Evolutionary conservation across 306 rosid species (phyloP).

Genomic region (Prunus mira): DNA sequence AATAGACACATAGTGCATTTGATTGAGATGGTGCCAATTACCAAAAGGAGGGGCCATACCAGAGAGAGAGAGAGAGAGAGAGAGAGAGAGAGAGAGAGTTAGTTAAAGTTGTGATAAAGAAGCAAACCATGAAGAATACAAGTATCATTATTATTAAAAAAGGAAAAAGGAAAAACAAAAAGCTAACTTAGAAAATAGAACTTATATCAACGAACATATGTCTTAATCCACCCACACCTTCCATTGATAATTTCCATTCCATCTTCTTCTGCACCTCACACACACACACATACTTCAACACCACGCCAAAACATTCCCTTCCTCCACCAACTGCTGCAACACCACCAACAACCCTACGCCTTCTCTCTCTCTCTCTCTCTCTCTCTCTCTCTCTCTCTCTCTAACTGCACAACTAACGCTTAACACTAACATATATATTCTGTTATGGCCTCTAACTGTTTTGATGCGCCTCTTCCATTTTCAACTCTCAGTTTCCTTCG

Average conservation of each 20-base stretch:
- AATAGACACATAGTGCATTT: not conserved
- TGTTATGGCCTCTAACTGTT: conserved; percentile 28
- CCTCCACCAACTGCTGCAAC: conserved; percentile 15
- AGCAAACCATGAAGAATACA: conserved; percentile 32
- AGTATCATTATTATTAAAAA: conserved; percentile 7
- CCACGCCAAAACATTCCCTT: conserved; percentile 36
- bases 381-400: not conserved
- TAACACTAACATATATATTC: not conserved
- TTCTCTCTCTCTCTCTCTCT: not conserved
- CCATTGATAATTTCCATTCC: not conserved
- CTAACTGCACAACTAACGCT: conserved; percentile 1
- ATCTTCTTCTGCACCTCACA: conserved; percentile 14
- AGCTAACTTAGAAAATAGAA: conserved; percentile 19
- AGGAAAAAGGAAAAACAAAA: not conserved
- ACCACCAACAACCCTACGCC: not conserved
- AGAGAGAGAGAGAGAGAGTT: conserved; percentile 18
- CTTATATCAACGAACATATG: not conserved
- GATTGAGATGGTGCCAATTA: conserved; percentile 22
- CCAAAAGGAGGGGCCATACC: conserved; percentile 36
- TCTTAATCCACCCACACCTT: not conserved
- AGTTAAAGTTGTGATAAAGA: conserved; percentile 57
- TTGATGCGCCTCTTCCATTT: conserved; percentile 5
- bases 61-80: not conserved
- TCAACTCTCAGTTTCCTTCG: not conserved
- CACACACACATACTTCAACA: conserved; percentile 27